Conservation (phyloP, 2,329 filamentous ascomycete genomes). For the Aspergillus sp. region DNA sequence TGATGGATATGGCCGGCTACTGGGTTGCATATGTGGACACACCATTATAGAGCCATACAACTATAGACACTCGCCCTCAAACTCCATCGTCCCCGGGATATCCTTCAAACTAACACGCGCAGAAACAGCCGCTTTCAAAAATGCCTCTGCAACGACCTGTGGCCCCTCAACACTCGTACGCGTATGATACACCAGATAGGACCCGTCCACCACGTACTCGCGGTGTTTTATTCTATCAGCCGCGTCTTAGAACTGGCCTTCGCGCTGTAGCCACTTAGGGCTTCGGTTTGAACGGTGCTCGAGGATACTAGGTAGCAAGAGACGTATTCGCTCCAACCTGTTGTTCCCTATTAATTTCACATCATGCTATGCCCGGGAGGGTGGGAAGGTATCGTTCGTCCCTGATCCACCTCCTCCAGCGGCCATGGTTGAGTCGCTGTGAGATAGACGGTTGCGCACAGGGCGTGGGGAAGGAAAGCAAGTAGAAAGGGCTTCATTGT, state of each 20-base stretch:
- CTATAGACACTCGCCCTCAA: conserved; percentile 22
- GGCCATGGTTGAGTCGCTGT: conserved; percentile 33
- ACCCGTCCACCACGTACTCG: conserved; percentile 55
- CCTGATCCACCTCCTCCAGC: conserved; percentile 12
- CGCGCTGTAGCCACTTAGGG: conserved; percentile 58
- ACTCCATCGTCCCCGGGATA: conserved; percentile 24
- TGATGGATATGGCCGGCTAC: background rate
- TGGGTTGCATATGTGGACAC: too few relatives aligned
- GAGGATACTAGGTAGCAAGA: conserved; percentile 38
- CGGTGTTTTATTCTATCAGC: conserved; percentile 45
- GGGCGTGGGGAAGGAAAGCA: conserved; percentile 15
- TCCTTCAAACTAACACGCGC: conserved; percentile 37
- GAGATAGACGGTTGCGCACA: conserved; percentile 22
- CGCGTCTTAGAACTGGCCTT: conserved; percentile 56
- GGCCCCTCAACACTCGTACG: conserved; percentile 53
- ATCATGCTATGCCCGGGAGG: background rate
- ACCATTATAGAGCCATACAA: too few relatives aligned
- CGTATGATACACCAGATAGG: conserved; percentile 55
- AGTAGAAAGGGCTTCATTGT: conserved; percentile 17
- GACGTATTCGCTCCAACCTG: conserved; percentile 57
- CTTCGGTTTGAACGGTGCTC: conserved; percentile 52
- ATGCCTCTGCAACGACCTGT: conserved; percentile 48
- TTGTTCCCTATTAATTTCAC: conserved; percentile 1
- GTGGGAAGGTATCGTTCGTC: conserved; percentile 14
- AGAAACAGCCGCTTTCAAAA: conserved; percentile 51